Base-by-base conservation (phyloP, 1,139 yeast genomes). In the Hanseniaspora gamundiae region DNA sequence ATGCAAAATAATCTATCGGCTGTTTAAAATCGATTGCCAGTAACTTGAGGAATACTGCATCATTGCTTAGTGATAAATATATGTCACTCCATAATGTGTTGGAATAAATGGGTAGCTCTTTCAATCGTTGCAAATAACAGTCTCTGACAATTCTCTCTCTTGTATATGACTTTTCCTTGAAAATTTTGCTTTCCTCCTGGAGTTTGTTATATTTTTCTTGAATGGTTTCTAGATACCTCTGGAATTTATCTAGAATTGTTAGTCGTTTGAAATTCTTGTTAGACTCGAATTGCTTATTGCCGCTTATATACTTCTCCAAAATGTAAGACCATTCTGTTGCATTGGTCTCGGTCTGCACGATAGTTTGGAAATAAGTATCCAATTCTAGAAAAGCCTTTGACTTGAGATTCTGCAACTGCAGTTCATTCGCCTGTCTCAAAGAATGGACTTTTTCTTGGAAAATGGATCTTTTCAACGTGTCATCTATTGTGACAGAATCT, bases 131-230 rank as follows among this genome's bases (percentile, higher is more conserved):
- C 44, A 71, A 72, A 60, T 76, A 87, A 3, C 65, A 69, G 44
- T 72, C 77, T 38, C 96, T 66, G 1, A 85, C 81, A 33, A 67
- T 70, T 43, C 94, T 65, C 55, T 86, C 95, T 2, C 62, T 50
- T 40, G 79, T 66, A 45, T 68, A 69, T 49, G 76, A 78, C 42
- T 54, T 52, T 42, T 62, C 63, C 33, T 66, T 65, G 19, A 68
- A 2, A 4, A 60, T 11, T 2, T 52, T 51, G n/a, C 61, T 53
- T 9, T 75, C 62, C 13, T 68, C 57, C 1, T 54, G 24, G 50
- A 28, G 13, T 42, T 26, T 1, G 35, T 65, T 60, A 45, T 78
- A 63, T 16, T 66, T 55, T 10, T 49, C 41, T 31, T 71, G 68
- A 0, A 59, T 47, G 0, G 73, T 66, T 42, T 66, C 68, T 17